These are phyloP conservation scores for Chondrus crispus DNA, from an alignment of 23 red algal genomes.

Conservation along the genomic window DNA sequence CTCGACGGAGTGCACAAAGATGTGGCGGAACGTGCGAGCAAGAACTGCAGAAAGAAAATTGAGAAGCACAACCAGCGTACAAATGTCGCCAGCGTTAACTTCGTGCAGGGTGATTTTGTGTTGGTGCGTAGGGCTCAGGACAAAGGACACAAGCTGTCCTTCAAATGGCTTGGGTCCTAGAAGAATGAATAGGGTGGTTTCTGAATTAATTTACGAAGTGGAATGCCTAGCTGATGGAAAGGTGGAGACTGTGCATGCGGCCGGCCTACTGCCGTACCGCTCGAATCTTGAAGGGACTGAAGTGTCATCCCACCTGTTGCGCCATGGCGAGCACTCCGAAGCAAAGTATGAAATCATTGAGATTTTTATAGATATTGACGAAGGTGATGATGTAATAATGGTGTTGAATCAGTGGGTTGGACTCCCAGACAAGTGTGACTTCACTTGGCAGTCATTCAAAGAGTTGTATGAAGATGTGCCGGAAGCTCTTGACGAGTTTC, in stretches of 20 bases:
- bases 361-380: background rate
- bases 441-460: background rate
- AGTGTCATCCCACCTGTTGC: background rate
- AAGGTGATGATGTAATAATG: background rate
- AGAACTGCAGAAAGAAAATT: background rate
- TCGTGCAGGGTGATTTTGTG: background rate
- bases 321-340: background rate
- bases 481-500: background rate
- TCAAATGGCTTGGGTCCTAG: background rate
- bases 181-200: too few species aligned
- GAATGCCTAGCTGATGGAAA: background rate
- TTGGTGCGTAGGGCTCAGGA: background rate
- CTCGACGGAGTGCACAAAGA: background rate
- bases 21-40: background rate
- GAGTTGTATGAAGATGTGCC: slow-evolving; percentile 12
- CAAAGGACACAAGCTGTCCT: background rate
- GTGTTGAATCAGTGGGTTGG: background rate
- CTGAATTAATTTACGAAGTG: too few species aligned
- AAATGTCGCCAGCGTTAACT: background rate
- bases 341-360: slow-evolving; percentile 11
- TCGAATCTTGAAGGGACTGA: background rate
- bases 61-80: background rate
- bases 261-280: background rate
- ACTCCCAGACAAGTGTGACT: slow-evolving; percentile 30
- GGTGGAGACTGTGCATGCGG: background rate